A percentile compares a stretch with the other conserved stretches of the same genome.
These are phyloP conservation scores for Astrocystis sublimbata DNA, from an alignment of 495 filamentous ascomycete genomes.

Conservation along the genomic window DNA sequence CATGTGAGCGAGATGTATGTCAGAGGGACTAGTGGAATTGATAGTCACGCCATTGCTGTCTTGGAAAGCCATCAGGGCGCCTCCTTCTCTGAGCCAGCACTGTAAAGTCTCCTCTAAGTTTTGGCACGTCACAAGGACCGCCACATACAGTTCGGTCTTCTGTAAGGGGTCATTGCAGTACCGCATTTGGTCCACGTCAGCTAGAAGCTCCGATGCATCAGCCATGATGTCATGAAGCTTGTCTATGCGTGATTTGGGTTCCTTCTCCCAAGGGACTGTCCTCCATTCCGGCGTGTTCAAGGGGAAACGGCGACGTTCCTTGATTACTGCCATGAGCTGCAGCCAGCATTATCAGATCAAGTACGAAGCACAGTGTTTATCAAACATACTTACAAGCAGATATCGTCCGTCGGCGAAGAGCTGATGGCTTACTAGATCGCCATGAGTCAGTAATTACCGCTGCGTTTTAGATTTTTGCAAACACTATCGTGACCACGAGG, in stretches of 20 bases:
- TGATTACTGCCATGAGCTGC: constrained; percentile 22
- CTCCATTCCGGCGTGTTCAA: constrained; percentile 29
- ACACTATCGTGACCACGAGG: not conserved
- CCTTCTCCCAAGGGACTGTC: constrained; percentile 26
- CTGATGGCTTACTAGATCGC: not conserved
- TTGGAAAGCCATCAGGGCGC: not conserved
- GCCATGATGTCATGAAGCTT: constrained; percentile 28
- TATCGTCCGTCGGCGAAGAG: constrained; percentile 11
- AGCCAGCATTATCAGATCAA: not conserved
- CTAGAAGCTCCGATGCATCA: constrained; percentile 24
- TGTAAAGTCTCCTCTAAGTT: constrained; percentile 1
- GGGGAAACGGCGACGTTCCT: constrained; percentile 16
- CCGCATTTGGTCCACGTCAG: constrained; percentile 21
- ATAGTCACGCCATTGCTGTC: not conserved
- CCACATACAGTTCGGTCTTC: not conserved
- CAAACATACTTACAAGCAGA: not conserved
- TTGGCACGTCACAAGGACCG: not conserved
- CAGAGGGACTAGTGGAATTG: not conserved
- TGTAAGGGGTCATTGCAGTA: constrained; percentile 11
- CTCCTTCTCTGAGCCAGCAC: constrained; percentile 2
- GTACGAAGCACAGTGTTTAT: not conserved
- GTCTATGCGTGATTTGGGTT: constrained; percentile 26
- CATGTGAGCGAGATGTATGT: constrained; percentile 11
- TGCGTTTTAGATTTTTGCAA: not conserved
- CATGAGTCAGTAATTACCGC: not conserved